phyloP scores from a whole-genome alignment of 768 basidiomycete genomes.

The Phylloporus sp. region DNA sequence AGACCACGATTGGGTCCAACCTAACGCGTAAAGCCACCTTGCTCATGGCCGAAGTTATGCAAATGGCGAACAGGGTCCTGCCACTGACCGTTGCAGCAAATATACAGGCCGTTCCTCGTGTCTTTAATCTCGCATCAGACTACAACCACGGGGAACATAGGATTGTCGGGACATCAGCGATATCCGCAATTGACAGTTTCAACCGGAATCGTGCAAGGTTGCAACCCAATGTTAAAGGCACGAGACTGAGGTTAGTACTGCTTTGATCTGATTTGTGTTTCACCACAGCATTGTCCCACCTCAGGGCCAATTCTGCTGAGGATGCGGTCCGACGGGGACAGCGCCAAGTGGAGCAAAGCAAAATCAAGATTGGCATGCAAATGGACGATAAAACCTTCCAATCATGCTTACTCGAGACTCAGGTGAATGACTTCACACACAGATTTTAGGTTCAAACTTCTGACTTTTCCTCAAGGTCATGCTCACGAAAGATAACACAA shows the following conservation, averaged over 20 bases:
- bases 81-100: slow-evolving; percentile 78
- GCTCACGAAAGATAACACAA: slow-evolving; percentile 80
- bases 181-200: slow-evolving; percentile 88
- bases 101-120: slow-evolving; percentile 80
- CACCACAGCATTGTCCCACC: background rate
- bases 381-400: slow-evolving; percentile 96
- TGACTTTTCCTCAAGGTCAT: slow-evolving; percentile 55
- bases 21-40: slow-evolving; percentile 88
- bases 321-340: slow-evolving; percentile 86
- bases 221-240: slow-evolving; percentile 54
- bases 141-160: slow-evolving; percentile 75
- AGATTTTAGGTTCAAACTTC: background rate
- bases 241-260: slow-evolving; percentile 58
- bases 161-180: slow-evolving; percentile 77
- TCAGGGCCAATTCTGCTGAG: slow-evolving; percentile 75
- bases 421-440: slow-evolving; percentile 43
- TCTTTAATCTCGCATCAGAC: slow-evolving; percentile 82
- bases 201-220: slow-evolving; percentile 82
- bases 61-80: slow-evolving; percentile 82
- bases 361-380: slow-evolving; percentile 85
- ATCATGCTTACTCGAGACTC: slow-evolving; percentile 76
- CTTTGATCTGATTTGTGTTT: background rate
- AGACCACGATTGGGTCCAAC: slow-evolving; percentile 64
- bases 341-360: slow-evolving; percentile 85
- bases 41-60: slow-evolving; percentile 86